phyloP scores from a whole-genome alignment of 768 basidiomycete species.

The Leccinellum albellum region DNA sequence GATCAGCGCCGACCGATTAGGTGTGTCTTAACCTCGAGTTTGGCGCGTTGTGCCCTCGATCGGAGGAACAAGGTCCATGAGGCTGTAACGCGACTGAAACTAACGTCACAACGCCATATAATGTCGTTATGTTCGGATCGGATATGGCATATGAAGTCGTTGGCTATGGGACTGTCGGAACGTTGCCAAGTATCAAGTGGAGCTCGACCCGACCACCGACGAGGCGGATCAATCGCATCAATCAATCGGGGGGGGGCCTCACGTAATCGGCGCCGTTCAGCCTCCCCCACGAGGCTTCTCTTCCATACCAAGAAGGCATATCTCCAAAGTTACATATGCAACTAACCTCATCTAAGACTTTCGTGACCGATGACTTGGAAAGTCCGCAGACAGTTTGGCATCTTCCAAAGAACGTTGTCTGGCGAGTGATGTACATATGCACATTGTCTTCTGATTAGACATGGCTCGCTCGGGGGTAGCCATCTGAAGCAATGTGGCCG shows the following conservation, averaged over 20 bases:
- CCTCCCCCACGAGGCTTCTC: not conserved
- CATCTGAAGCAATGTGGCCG: too few species aligned
- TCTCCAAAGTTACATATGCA: not conserved
- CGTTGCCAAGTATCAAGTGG: not conserved
- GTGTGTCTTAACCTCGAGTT: not conserved
- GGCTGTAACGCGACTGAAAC: not conserved
- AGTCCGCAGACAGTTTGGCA: too few species aligned
- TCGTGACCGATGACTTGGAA: not conserved
- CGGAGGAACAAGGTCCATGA: not conserved
- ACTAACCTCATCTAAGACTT: not conserved
- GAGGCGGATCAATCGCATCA: not conserved
- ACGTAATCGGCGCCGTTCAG: not conserved
- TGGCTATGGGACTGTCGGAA: not conserved
- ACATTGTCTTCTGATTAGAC: too few species aligned
- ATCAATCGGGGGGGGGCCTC: not conserved
- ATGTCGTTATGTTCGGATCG: not conserved
- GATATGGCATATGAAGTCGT: not conserved
- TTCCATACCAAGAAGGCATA: not conserved
- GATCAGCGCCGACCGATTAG: not conserved
- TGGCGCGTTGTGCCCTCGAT: not conserved
- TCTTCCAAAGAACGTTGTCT: too few species aligned
- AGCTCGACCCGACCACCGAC: not conserved
- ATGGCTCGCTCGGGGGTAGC: too few species aligned
- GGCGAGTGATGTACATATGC: too few species aligned
- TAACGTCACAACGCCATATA: not conserved